Conservation (phyloP, 208 protist genomes). For the Trypanosoma lewisi region DNA sequence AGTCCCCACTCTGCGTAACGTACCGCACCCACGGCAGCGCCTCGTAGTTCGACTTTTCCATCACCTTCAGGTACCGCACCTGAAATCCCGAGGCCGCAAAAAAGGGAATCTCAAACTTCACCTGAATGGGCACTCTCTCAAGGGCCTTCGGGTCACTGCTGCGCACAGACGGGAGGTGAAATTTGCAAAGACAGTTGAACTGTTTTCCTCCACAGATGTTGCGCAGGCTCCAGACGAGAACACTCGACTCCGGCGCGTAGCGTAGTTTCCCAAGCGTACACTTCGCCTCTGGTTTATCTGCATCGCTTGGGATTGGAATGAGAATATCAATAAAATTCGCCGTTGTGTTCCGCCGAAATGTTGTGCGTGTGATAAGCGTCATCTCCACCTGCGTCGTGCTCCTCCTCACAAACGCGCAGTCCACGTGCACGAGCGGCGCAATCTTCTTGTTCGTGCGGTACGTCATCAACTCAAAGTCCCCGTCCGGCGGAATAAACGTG, state of each 20-base stretch:
- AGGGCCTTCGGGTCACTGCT: constrained; percentile 67
- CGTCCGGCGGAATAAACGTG: constrained; percentile 96
- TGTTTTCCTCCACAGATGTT: constrained; percentile 95
- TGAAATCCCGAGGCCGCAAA: constrained; percentile 98
- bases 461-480: constrained; percentile 98
- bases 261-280: constrained; percentile 82
- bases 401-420: constrained; percentile 84
- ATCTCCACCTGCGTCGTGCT: constrained; percentile 94
- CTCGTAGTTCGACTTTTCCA: constrained; percentile 96
- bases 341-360: constrained; percentile 91
- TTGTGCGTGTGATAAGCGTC: constrained; percentile 88
- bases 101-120: constrained; percentile 99
- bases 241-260: constrained; percentile 97
- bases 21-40: constrained; percentile 99
- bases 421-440: constrained; percentile 93
- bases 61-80: constrained; percentile 98
- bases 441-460: constrained; percentile 97
- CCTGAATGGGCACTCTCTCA: constrained; percentile 92
- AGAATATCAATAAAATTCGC: constrained; percentile 97
- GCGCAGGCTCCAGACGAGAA: constrained; percentile 97
- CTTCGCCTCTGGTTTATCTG: constrained; percentile 95
- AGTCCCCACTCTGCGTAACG: constrained; percentile 96
- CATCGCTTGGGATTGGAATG: constrained; percentile 97
- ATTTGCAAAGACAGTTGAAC: constrained; percentile 92
- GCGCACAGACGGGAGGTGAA: constrained; percentile 94